A percentile compares a stretch with the other conserved stretches of the same genome.
Evolutionary conservation across 2,329 filamentous ascomycete species (phyloP).

Genomic region (Fusarium begoniae): DNA sequence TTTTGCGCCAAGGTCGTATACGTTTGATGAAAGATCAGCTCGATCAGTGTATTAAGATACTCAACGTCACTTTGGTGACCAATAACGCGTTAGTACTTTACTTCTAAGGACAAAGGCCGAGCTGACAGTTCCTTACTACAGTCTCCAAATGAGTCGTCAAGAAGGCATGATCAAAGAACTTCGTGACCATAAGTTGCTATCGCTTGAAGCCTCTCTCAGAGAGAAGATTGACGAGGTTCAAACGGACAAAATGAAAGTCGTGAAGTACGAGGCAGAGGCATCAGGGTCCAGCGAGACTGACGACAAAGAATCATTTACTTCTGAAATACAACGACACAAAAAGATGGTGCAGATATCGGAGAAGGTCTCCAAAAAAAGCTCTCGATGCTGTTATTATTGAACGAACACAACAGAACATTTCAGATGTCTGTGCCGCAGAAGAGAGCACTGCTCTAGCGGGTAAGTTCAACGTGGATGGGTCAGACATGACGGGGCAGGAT

Average conservation of each 20-base stretch:
- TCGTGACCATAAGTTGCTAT: not conserved
- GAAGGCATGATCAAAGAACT: not conserved
- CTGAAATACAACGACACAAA: fast-evolving
- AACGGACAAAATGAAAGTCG: not conserved
- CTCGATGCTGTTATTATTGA: not conserved
- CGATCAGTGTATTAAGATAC: not conserved
- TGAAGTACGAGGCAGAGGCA: not conserved
- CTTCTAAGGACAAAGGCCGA: fast-evolving
- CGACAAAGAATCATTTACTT: not conserved
- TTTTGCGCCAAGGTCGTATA: not conserved
- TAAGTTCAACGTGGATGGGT: not conserved
- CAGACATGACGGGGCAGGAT: not conserved
- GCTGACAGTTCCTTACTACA: fast-evolving
- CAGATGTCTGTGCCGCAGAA: fast-evolving
- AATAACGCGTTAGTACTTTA: not conserved
- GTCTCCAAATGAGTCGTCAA: not conserved
- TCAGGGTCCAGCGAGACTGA: not conserved
- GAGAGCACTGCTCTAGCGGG: not conserved
- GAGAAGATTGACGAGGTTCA: not conserved
- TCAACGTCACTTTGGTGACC: not conserved
- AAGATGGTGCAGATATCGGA: fast-evolving
- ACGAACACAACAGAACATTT: not conserved
- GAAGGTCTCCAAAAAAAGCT: not conserved
- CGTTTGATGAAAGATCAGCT: not conserved
- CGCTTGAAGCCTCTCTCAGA: not conserved